A percentile compares a stretch with the other conserved stretches of the same genome.
These are phyloP conservation scores for Yarrowia sp. DNA, from an alignment of 805 yeast genomes.

Conservation along the genomic window DNA sequence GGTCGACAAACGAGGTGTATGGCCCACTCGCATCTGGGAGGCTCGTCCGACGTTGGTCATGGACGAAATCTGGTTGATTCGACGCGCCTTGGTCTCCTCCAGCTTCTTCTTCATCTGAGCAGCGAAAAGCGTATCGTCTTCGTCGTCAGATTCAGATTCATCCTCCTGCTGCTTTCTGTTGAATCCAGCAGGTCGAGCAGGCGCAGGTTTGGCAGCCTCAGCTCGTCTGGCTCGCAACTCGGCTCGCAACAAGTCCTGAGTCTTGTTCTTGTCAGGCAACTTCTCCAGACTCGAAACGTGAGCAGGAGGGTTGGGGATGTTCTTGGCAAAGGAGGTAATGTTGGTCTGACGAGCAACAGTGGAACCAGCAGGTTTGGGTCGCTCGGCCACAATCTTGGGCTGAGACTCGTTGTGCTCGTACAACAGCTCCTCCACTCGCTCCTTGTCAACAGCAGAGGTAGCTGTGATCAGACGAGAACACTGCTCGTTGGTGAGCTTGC, in stretches of 20 bases:
- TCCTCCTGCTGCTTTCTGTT: slow-evolving; percentile 29
- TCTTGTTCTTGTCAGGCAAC: slow-evolving; percentile 30
- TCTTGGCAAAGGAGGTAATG: slow-evolving; percentile 31
- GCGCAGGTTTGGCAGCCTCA: slow-evolving; percentile 37
- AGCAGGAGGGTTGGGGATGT: slow-evolving; percentile 26
- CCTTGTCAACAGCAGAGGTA: neutral
- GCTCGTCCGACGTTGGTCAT: slow-evolving; percentile 12
- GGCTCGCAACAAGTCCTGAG: slow-evolving; percentile 27
- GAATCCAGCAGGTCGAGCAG: slow-evolving; percentile 52
- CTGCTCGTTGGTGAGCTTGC: slow-evolving; percentile 20
- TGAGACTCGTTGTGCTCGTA: slow-evolving; percentile 6
- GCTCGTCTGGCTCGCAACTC: slow-evolving; percentile 13
- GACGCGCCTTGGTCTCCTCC: slow-evolving; percentile 26
- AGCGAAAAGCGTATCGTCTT: slow-evolving; percentile 40
- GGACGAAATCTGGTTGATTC: slow-evolving; percentile 25
- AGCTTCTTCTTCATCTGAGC: slow-evolving; percentile 36
- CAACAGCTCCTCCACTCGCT: slow-evolving; percentile 9
- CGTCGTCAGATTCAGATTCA: slow-evolving; percentile 31
- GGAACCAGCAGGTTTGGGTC: neutral
- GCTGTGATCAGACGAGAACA: slow-evolving; percentile 10
- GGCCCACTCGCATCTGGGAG: slow-evolving; percentile 26
- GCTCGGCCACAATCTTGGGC: neutral
- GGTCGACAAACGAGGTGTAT: slow-evolving; percentile 40
- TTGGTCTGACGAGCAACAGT: slow-evolving; percentile 17
- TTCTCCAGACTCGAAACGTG: slow-evolving; percentile 15